Evolutionary conservation across 352 stramenopile species (phyloP), one percentile per base, ranked within the genome.

Genomic region (Phytophthora tentaculata): DNA sequence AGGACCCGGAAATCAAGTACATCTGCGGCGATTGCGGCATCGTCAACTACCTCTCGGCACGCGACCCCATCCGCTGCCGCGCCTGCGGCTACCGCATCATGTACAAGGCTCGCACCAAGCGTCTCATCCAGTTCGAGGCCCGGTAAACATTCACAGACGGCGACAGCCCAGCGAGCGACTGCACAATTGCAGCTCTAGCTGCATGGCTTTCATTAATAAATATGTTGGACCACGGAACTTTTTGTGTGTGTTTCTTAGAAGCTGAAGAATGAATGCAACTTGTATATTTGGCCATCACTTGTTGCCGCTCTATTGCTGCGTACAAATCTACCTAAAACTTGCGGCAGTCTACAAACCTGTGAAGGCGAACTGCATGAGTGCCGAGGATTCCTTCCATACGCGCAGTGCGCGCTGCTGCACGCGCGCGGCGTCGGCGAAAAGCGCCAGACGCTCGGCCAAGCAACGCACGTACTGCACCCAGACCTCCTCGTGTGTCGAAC

Each of bases 41-140:
- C 63, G 82, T 95, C 57, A 98, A 98, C 81, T 90, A 98, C 64
- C 92, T 99, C 71, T 98, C 97, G 67, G 93, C 93, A 52, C 91
- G 93, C 61, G 97, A 99, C 83, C 93, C 95, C 23, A 97, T 99
- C 61, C 91, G 95, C 59, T 99, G 97, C 81, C 92, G 95, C 61
- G 93, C 97, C 49, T 99, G 97, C 74, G 96, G 96, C 55, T 98
- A 99, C 84, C 91, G 97, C 63, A 98, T 99, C 85, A 95, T 99
- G 76, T 99, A 99, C 90, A 99, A 99, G 84, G 95, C 91, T 20
- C 89, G 97, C 64, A 99, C 97, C 28, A 98, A 98, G 84, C 90
- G 96, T 26, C 77, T 97, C 56, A 96, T 96, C 72, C 90, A 97
- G 84, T 97, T 96, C 58, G 90, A 97, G 66, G 90, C 90, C 20